Percentiles rank a stretch among this genome's conserved stretches.
Evolutionary conservation across 768 basidiomycete genomes (phyloP).

Genomic region (Galerina sulciceps): DNA sequence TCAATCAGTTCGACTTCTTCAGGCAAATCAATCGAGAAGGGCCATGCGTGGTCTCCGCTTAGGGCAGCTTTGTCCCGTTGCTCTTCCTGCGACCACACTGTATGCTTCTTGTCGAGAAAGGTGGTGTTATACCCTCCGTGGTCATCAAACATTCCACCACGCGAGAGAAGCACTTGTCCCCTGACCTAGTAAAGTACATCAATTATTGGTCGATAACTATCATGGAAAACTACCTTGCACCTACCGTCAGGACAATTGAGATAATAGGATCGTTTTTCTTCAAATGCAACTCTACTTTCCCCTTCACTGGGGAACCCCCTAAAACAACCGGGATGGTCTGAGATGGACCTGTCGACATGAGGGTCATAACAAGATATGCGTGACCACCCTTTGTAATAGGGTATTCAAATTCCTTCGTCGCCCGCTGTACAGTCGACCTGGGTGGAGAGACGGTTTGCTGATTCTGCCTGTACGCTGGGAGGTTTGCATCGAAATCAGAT

Average conservation of each 20-base stretch:
- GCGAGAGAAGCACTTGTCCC: neutral
- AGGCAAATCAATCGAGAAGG: slow-evolving; percentile 42
- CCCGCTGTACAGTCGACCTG: neutral
- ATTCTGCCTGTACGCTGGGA: neutral
- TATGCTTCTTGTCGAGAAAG: slow-evolving; percentile 1
- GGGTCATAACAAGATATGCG: neutral
- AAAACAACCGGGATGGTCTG: neutral
- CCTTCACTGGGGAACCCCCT: slow-evolving; percentile 5
- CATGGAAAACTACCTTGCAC: neutral
- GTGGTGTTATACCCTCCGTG: neutral
- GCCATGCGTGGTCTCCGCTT: slow-evolving; percentile 34
- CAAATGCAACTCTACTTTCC: neutral
- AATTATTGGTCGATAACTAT: neutral
- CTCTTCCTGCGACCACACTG: neutral
- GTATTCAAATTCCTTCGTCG: neutral
- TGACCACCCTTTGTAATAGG: neutral
- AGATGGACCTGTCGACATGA: neutral
- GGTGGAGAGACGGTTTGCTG: neutral
- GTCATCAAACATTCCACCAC: neutral
- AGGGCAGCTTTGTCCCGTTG: slow-evolving; percentile 13
- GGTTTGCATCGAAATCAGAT: neutral
- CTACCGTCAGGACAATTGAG: neutral
- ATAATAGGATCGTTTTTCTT: neutral
- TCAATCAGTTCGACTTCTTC: slow-evolving; percentile 29
- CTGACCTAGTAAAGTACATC: neutral